These are phyloP conservation scores for Physcomitrellopsis africana DNA, from an alignment of 225 moss, liverwort and hornwort genomes.

Conservation along the genomic window DNA sequence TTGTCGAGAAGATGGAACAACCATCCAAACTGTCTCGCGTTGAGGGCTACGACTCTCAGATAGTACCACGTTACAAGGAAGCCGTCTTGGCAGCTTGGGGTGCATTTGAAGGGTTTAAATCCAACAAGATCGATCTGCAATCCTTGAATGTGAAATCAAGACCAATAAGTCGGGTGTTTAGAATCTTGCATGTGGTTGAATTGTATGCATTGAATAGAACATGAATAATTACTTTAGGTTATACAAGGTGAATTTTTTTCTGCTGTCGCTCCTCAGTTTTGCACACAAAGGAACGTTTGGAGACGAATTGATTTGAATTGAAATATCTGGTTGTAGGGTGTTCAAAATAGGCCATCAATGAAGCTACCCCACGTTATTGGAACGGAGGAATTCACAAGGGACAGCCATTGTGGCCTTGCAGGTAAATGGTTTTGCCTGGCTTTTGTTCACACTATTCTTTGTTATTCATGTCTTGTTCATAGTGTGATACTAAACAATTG, in stretches of 20 bases:
- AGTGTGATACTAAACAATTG: conserved; percentile 1
- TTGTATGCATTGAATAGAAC: background rate
- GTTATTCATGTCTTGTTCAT: conserved; percentile 16
- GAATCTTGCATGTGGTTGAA: conserved; percentile 13
- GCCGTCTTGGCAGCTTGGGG: conserved; percentile 87
- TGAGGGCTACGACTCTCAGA: conserved; percentile 82
- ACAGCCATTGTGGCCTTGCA: conserved; percentile 75
- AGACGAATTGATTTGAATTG: conserved; percentile 11
- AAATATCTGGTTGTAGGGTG: conserved; percentile 33
- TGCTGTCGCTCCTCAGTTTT: conserved; percentile 2
- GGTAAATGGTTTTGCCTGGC: conserved; percentile 44
- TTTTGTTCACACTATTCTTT: conserved; percentile 14
- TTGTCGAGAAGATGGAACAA: conserved; percentile 49
- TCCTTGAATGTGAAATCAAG: conserved; percentile 36
- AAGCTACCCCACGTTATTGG: conserved; percentile 82
- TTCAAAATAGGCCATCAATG: conserved; percentile 33
- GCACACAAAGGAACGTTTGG: background rate
- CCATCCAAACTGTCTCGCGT: conserved; percentile 48
- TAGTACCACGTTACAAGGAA: conserved; percentile 88
- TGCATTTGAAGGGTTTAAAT: conserved; percentile 61
- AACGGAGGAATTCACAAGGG: conserved; percentile 81
- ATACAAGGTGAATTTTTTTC: conserved; percentile 6
- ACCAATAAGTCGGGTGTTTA: conserved; percentile 28
- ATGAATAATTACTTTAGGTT: background rate
- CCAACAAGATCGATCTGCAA: conserved; percentile 34